These are phyloP conservation scores for Apophysomyces variabilis DNA, from an alignment of 371 early-diverging fungal species.

Conservation along the genomic window DNA sequence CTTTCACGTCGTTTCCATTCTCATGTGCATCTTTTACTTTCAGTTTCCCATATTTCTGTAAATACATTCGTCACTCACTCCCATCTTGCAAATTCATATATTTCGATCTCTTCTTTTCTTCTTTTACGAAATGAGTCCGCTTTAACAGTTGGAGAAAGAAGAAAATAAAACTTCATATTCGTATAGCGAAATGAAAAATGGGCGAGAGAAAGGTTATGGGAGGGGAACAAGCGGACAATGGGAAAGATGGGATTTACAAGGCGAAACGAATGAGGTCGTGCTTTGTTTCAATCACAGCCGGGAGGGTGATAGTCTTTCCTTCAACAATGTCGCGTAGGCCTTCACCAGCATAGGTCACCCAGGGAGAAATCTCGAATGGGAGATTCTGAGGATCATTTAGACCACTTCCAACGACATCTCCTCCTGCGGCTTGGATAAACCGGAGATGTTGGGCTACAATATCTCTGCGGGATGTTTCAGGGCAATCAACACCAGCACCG, in stretches of 20 bases:
- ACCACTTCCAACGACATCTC: conserved; percentile 63
- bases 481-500: conserved; percentile 87
- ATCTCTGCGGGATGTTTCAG: conserved; percentile 92
- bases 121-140: too few relatives aligned
- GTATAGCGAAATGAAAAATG: not conserved
- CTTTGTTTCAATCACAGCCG: conserved; percentile 49
- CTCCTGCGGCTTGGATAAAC: conserved; percentile 88
- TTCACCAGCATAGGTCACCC: conserved; percentile 93
- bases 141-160: not conserved
- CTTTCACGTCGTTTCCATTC: not conserved
- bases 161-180: not conserved
- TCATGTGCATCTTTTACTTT: not conserved
- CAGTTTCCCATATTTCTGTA: not conserved
- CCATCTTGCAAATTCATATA: too few relatives aligned
- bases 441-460: conserved; percentile 85
- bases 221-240: not conserved
- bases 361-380: conserved; percentile 85
- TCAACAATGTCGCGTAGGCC: conserved; percentile 71
- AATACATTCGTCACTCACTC: too few relatives aligned
- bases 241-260: conserved; percentile 12
- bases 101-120: too few relatives aligned
- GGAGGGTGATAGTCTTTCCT: conserved; percentile 61
- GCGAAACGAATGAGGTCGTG: conserved; percentile 49
- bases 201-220: not conserved
- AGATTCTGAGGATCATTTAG: conserved; percentile 49